Conservation (phyloP, 192 early-diverging fungal genomes). For the Fimicolochytrium jonesii region DNA sequence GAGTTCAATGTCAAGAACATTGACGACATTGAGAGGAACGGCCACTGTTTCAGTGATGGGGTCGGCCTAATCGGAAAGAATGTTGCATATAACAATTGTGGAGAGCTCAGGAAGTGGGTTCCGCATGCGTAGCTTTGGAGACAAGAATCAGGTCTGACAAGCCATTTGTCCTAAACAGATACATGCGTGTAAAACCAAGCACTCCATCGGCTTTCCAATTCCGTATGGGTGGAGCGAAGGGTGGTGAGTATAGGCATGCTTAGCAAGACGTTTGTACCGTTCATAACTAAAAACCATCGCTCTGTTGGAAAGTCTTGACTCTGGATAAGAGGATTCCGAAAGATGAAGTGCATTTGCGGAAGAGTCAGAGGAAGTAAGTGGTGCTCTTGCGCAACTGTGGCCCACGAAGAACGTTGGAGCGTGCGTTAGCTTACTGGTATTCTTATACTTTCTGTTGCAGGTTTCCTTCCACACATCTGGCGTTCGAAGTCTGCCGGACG, state of each 20-base stretch:
- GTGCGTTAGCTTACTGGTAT: too few species aligned
- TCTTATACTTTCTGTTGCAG: too few species aligned
- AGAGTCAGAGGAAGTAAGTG: constrained; percentile 47
- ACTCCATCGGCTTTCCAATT: constrained; percentile 67
- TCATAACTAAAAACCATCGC: background rate
- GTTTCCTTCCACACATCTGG: constrained; percentile 51
- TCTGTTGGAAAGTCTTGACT: constrained; percentile 2
- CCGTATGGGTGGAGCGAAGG: constrained; percentile 56
- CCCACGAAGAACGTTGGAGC: too few species aligned
- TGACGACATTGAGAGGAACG: constrained; percentile 53
- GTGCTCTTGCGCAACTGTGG: too few species aligned
- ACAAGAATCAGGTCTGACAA: background rate
- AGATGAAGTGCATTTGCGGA: constrained; percentile 50
- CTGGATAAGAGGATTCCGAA: constrained; percentile 10
- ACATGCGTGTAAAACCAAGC: background rate
- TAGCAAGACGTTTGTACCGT: background rate
- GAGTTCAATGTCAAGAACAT: constrained; percentile 35
- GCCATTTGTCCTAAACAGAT: background rate
- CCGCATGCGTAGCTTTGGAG: background rate
- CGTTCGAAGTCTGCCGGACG: constrained; percentile 57
- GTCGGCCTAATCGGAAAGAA: constrained; percentile 57
- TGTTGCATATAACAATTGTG: constrained; percentile 37
- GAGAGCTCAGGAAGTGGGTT: constrained; percentile 16
- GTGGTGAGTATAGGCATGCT: constrained; percentile 13
- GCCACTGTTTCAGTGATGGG: constrained; percentile 70